Conservation (phyloP, 768 basidiomycete genomes). For the Tulasnella sp. region DNA sequence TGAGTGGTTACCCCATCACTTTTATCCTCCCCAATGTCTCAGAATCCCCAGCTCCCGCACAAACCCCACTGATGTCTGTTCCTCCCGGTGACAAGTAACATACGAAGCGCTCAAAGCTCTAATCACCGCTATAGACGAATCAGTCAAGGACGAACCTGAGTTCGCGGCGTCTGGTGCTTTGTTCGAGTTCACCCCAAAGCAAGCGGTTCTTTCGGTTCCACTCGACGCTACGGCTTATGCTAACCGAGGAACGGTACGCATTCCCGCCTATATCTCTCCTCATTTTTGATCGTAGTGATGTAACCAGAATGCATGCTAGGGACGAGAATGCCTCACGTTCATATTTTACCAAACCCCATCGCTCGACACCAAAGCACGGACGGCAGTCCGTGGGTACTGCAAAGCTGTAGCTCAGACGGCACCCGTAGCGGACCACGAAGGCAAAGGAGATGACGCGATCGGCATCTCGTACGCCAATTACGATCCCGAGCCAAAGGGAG, state of each 20-base stretch:
- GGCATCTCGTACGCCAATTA: constrained; percentile 20
- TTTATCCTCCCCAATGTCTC: not conserved
- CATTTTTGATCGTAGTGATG: not conserved
- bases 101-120: not conserved
- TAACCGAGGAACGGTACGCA: not conserved
- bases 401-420: not conserved
- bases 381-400: not conserved
- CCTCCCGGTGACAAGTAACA: not conserved
- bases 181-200: constrained; percentile 8
- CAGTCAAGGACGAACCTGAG: not conserved
- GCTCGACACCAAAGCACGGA: not conserved
- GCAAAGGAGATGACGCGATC: not conserved
- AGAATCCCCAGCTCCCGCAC: not conserved
- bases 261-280: not conserved
- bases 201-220: not conserved
- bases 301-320: not conserved
- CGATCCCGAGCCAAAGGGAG: constrained; percentile 1
- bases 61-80: not conserved
- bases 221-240: constrained; percentile 11
- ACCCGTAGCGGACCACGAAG: not conserved
- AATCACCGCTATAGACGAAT: constrained; percentile 1
- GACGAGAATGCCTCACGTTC: constrained; percentile 3
- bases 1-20: not conserved
- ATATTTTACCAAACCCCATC: not conserved
- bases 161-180: not conserved